Evolutionary conservation across 441 rosid species (phyloP).

Genomic region (Sinapis alba): DNA sequence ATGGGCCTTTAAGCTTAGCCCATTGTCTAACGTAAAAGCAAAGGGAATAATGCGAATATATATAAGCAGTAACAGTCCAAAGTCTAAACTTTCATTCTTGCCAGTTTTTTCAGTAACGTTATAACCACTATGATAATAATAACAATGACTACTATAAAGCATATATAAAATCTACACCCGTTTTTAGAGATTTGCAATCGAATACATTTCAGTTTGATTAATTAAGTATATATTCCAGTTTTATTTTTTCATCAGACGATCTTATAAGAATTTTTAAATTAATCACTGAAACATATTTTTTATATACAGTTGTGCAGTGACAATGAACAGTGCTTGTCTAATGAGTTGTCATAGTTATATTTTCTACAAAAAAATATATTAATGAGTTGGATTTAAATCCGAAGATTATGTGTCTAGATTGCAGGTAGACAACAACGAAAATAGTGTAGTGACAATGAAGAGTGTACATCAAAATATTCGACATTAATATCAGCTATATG

Average conservation of each 20-base stretch:
- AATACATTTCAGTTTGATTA: not conserved
- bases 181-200: not conserved
- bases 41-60: not conserved
- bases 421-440: not conserved
- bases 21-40: not conserved
- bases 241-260: not conserved
- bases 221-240: not conserved
- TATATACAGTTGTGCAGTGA: not conserved
- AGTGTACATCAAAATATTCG: not conserved
- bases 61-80: not conserved
- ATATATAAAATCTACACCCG: not conserved
- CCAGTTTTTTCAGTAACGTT: not conserved
- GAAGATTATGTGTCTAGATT: not conserved
- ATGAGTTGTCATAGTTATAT: not conserved
- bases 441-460: not conserved
- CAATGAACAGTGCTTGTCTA: not conserved
- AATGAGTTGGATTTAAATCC: not conserved
- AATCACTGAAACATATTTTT: not conserved
- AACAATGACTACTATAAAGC: not conserved
- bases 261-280: not conserved
- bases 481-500: not conserved
- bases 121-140: not conserved
- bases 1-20: not conserved
- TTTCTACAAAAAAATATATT: not conserved
- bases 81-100: not conserved